A percentile compares a stretch with the other conserved stretches of the same genome.
Conservation (phyloP, 805 yeast genomes). For the Yamadazyma kitorensis region DNA sequence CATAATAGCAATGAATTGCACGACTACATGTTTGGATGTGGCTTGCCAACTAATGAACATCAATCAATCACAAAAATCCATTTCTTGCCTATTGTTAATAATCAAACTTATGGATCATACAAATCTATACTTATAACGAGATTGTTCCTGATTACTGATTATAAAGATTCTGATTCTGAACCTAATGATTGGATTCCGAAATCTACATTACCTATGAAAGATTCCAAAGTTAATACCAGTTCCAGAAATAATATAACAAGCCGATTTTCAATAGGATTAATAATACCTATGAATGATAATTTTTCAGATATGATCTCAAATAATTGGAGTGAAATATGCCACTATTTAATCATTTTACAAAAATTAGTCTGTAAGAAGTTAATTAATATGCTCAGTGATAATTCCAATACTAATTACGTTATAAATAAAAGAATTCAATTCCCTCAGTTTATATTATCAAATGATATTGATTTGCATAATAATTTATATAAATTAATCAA, state of each 20-base stretch:
- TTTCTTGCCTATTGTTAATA: slow-evolving; percentile 40
- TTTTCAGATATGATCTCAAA: slow-evolving; percentile 41
- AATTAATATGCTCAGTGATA: slow-evolving; percentile 19
- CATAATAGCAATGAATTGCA: slow-evolving; percentile 46
- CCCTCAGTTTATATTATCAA: slow-evolving; percentile 37
- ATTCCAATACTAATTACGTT: slow-evolving; percentile 11
- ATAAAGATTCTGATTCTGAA: slow-evolving; percentile 1
- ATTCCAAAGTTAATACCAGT: slow-evolving; percentile 15
- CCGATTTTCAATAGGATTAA: slow-evolving; percentile 47
- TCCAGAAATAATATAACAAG: slow-evolving; percentile 22
- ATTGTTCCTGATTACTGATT: slow-evolving; percentile 39
- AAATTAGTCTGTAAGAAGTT: slow-evolving; percentile 37
- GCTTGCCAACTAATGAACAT: slow-evolving; percentile 48
- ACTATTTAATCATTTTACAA: slow-evolving; percentile 39
- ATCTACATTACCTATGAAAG: slow-evolving; percentile 34
- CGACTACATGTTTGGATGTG: slow-evolving; percentile 57
- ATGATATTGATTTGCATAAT: slow-evolving; percentile 41
- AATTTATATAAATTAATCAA: slow-evolving; percentile 36
- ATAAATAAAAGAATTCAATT: slow-evolving; percentile 35
- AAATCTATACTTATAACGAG: slow-evolving; percentile 44
- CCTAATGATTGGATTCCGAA: slow-evolving; percentile 43
- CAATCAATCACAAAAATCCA: slow-evolving; percentile 47
- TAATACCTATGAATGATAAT: slow-evolving; percentile 43
- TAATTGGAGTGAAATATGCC: slow-evolving; percentile 49
- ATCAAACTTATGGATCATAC: slow-evolving; percentile 27